Base-by-base conservation (phyloP, 2,329 filamentous ascomycete genomes). In the Diaporthe velutina region DNA sequence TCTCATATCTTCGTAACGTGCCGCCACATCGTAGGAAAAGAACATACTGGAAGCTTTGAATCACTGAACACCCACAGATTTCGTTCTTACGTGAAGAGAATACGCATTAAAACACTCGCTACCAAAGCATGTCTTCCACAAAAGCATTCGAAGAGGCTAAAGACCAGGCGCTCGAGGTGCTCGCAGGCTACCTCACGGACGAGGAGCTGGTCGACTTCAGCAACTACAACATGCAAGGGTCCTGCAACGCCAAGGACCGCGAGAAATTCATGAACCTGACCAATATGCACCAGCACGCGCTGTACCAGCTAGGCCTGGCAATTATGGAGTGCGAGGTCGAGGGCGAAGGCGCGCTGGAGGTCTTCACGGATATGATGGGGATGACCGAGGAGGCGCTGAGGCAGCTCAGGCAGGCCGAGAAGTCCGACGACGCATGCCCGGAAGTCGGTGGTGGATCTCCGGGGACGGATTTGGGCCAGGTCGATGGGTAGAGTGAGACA, bases 361-460 rank as follows among this genome's bases (percentile, higher is more conserved):
- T 68, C 8, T 68, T 68, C 4, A 22, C 45, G 1, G 64, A 68
- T 19, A 54, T 68, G 64, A n/a, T 68, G 33, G 48, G 10, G 8
- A 52, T 68, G 64, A 68, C 64, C 8, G 64, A 38, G 48, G 64
- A 68, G 48, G 64, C 64, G 12, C 30, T 68, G n/a, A 28, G 45
- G 64, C 64, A 68, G 64, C 45, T 68, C 33, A 68, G 15, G 64
- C 30, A 30, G 48, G 10, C 33, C 6, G n/a, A 19, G 17, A 22
- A 4, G 60, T 17, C 64, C 33, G 45, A 35, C 22, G 33, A 40
- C 9, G 64, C 15, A n/a, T n/a, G n/a, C 33, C n/a, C 64, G 64
- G 64, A 40, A 68, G 64, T 68, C 48, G 64, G 64, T 54, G 48
- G 64, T 68, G 64, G 64, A 13, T 68, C 45, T 54, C 33, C 30